Conservation (phyloP, 73 alveolate genomes). For the Symbiodinium natans region DNA sequence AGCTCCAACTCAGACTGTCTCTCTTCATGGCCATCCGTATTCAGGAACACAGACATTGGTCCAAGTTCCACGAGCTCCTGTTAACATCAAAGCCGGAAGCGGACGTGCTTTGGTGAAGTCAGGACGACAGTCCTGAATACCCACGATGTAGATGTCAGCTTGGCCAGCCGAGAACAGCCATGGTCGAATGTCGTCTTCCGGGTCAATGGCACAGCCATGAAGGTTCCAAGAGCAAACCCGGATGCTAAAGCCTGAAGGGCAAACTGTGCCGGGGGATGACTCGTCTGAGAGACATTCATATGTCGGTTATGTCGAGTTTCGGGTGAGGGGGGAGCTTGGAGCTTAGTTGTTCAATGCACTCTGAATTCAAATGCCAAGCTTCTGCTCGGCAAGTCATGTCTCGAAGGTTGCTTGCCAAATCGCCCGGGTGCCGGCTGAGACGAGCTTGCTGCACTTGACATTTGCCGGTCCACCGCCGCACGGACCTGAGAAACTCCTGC, state of each 20-base stretch:
- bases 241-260: not conserved
- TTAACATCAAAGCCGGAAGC: too few relatives aligned
- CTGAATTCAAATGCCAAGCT: too few relatives aligned
- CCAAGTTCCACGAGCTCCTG: conserved; percentile 71
- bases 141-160: conserved; percentile 18
- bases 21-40: conserved; percentile 80
- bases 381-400: conserved; percentile 10
- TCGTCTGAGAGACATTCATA: too few relatives aligned
- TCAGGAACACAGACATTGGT: conserved; percentile 65
- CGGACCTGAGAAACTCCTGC: not conserved
- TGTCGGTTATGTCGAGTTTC: too few relatives aligned
- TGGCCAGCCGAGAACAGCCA: conserved; percentile 1
- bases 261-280: too few relatives aligned
- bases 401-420: not conserved
- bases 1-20: conserved; percentile 49
- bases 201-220: not conserved
- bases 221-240: conserved; percentile 27
- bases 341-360: too few relatives aligned
- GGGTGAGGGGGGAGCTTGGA: too few relatives aligned
- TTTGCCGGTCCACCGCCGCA: conserved; percentile 7
- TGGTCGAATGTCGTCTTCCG: conserved; percentile 20
- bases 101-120: too few relatives aligned
- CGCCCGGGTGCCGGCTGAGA: not conserved
- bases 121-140: not conserved
- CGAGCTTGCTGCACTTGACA: conserved; percentile 4